Base-by-base conservation (phyloP, 495 filamentous ascomycete species). In the Aspergillus olivimuriae region DNA sequence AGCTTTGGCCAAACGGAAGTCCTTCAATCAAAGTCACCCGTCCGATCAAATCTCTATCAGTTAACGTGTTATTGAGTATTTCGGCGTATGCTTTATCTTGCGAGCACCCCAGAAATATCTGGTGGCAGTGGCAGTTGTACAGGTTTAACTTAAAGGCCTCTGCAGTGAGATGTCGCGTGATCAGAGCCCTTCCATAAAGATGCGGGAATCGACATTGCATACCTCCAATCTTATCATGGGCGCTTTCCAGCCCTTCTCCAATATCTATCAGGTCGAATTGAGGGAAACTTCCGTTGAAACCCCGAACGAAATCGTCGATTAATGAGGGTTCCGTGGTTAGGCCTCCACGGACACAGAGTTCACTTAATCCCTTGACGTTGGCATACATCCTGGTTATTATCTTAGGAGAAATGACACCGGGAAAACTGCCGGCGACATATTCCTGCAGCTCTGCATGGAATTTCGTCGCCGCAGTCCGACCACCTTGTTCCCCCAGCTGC, bases 221-320 rank as follows among this genome's bases (percentile, higher is more conserved):
- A 89, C 86, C 84, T 66, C 75, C 74, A 44, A 94, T 76, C 55
- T 91, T 91, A 53, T 83, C 75, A 58, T 85, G 76, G 2, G 81
- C 82, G 34, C 75, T 70, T 45, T 86, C 82, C 55, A 86, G 82
- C 17, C 79, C 77, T 36, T 72, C 57, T 28, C 85, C 85, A 33
- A 88, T 76, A 58, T 92, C 86, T 30, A 89, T 63, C 61, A 88
- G 84, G 54, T 89, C 84, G 53, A 86, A 88, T 2, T 76, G 70
- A 3, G 77, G 70, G 47, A 78, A 78, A 37, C 73, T 80, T 53
- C 81, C 81, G 55, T 85, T 89, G 66, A 92, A 89, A 10, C 86
- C 87, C 14, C 78, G 69, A 19, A 78, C 75, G 58, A 94, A 94
- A 20, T 86, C 78, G 41, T 80, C 74, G 24, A 89, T 57, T 19